phyloP scores from a whole-genome alignment of 768 basidiomycete genomes.

The Termitomyces sp. region DNA sequence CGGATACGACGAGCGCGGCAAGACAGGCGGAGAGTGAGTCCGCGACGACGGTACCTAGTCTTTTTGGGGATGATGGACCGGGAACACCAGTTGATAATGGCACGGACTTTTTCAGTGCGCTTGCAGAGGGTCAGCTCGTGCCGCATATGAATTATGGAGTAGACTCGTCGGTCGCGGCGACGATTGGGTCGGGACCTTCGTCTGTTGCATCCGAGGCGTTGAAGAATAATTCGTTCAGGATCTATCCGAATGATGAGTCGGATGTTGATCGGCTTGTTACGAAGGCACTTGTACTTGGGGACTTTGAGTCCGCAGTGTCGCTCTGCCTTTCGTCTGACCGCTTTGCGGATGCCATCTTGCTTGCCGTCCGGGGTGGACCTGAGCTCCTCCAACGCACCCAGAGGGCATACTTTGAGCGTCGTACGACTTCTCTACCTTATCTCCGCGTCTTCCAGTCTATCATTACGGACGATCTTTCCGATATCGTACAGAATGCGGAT shows the following conservation, averaged over 20 bases:
- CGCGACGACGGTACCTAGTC: constrained; percentile 79
- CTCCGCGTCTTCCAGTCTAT: constrained; percentile 93
- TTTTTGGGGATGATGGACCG: constrained; percentile 78
- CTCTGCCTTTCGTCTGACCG: constrained; percentile 85
- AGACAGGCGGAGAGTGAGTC: constrained; percentile 67
- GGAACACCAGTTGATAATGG: constrained; percentile 63
- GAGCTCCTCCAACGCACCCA: constrained; percentile 86
- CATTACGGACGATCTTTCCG: constrained; percentile 85
- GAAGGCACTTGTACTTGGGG: constrained; percentile 91
- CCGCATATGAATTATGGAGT: constrained; percentile 77
- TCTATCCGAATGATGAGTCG: constrained; percentile 83
- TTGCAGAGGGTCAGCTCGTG: constrained; percentile 45
- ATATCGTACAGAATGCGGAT: constrained; percentile 96
- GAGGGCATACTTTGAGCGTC: constrained; percentile 87
- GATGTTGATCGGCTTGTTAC: constrained; percentile 87
- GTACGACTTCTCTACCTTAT: constrained; percentile 73
- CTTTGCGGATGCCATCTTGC: constrained; percentile 91
- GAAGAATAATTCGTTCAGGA: constrained; percentile 83
- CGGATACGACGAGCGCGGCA: constrained; percentile 52
- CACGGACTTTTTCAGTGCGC: constrained; percentile 84
- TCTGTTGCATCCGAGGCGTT: constrained; percentile 69
- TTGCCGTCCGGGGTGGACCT: constrained; percentile 87
- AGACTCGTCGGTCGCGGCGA: constrained; percentile 93
- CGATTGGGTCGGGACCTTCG: constrained; percentile 86
- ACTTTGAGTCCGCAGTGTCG: constrained; percentile 88